Conservation (phyloP, 1,284 basidiomycete species). For the Tilletia indica region DNA sequence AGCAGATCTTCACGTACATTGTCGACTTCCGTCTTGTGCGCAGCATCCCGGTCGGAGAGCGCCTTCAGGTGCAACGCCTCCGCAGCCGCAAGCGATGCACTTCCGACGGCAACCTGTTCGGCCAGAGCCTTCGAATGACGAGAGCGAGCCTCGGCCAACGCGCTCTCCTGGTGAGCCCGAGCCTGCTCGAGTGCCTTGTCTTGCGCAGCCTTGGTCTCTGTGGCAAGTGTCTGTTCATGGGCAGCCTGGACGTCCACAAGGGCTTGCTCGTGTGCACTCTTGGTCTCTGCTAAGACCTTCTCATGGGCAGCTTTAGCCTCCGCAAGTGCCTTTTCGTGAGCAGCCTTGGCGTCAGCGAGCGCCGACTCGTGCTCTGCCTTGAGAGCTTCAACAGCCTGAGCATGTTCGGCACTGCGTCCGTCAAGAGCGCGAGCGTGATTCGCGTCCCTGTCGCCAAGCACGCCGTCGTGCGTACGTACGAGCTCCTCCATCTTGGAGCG, state of each 20-base stretch:
- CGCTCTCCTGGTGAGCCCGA: neutral
- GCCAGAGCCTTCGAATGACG: constrained; percentile 43
- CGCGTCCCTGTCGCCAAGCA: neutral
- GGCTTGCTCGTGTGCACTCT: constrained; percentile 31
- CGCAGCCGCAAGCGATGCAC: constrained; percentile 33
- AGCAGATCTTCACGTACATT: neutral
- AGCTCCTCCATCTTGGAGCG: constrained; percentile 15
- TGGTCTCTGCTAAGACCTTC: constrained; percentile 25
- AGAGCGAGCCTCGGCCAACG: constrained; percentile 38
- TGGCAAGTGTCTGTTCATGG: constrained; percentile 20
- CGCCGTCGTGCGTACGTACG: constrained; percentile 2
- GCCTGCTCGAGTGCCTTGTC: constrained; percentile 38
- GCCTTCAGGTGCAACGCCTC: constrained; percentile 27
- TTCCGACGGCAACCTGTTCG: constrained; percentile 34
- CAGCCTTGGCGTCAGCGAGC: constrained; percentile 25
- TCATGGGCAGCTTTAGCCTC: constrained; percentile 20
- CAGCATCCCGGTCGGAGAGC: neutral
- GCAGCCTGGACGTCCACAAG: constrained; percentile 31
- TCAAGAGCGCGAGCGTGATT: constrained; percentile 20
- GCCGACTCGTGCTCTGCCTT: constrained; percentile 19
- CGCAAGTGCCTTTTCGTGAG: constrained; percentile 27
- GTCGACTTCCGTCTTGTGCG: constrained; percentile 10
- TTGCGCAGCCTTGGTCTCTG: constrained; percentile 32
- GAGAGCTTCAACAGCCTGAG: constrained; percentile 14
- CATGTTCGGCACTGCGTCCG: constrained; percentile 8